Evolutionary conservation across 176 grass and related monocot species (phyloP), one percentile per base, ranked within the genome.

Genomic region (Musa acuminata): DNA sequence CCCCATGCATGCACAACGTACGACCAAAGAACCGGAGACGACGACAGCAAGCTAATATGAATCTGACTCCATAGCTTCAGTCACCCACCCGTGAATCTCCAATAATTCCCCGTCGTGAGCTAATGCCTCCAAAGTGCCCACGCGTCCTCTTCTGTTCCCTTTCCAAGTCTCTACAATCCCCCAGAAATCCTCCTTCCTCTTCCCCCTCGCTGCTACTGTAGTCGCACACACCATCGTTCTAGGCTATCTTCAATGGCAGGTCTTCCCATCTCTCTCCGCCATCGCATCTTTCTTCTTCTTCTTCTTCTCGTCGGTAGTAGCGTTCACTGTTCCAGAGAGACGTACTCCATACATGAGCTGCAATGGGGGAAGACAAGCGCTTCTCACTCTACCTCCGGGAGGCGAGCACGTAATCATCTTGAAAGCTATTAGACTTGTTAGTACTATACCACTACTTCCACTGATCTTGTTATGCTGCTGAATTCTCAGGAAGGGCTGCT

Each of bases 401-500:
- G 78, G 26, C 75, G 51, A 74, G 48, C 62, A 83, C 81, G 89
- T 96, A 80, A 85, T 8, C 43, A 16, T 58, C 23, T 72, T 73
- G 53, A 16, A 43, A 43, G 35, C 35, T 43, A 43, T 43, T 5
- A 43, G 35, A 5, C 35, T 43, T 43, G 4, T 43, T 43, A 6
- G 35, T 0, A 3, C 35, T 6, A 6, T 43, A 5, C 35, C 35
- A 5, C 35, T 53, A 66, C 35, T 43, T 5, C 35, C 35, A 43
- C 35, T 43, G 35, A 43, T 3, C 35, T 43, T 43, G 35, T 43
- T 6, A 43, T 43, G 35, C 0, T 43, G 35, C 4, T 43, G 35
- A 43, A 6, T 0, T 70, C 11, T 3, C 57, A 84, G 77, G 66
- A 62, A 65, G 27, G 69, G 25, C 69, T 55, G 60, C 62, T 58